phyloP scores from a whole-genome alignment of 2,329 filamentous ascomycete species.

The Aciculosporium take region DNA sequence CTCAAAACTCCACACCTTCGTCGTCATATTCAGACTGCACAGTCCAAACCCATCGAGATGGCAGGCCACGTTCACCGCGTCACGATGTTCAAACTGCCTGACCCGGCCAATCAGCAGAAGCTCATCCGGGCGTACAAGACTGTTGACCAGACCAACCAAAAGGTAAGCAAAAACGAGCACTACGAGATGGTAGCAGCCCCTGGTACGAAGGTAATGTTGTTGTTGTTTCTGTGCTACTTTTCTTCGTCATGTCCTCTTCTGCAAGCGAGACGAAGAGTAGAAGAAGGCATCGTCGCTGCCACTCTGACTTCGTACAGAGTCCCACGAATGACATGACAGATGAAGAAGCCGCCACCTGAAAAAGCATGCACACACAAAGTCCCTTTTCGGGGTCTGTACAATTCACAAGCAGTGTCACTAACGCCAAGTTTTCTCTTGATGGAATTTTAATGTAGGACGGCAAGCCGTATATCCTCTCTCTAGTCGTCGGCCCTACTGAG shows the following conservation, averaged over 20 bases:
- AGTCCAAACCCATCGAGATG: conserved; percentile 15
- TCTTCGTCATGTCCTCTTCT: background rate
- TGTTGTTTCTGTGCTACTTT: background rate
- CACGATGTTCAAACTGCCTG: conserved; percentile 40
- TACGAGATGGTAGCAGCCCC: background rate
- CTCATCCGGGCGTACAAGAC: conserved; percentile 31
- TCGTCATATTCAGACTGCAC: background rate
- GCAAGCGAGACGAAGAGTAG: background rate
- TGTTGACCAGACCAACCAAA: conserved; percentile 25
- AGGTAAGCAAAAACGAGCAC: conserved; percentile 19
- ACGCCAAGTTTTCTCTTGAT: conserved; percentile 2
- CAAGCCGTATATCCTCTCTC: conserved; percentile 52
- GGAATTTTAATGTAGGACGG: conserved; percentile 42
- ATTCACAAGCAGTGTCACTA: conserved; percentile 3
- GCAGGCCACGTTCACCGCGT: conserved; percentile 30
- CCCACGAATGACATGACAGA: background rate
- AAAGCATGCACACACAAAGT: background rate
- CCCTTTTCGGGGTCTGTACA: background rate
- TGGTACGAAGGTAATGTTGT: background rate
- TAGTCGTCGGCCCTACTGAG: conserved; percentile 37
- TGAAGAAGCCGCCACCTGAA: background rate
- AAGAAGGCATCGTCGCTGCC: background rate
- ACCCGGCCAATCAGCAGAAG: conserved; percentile 27
- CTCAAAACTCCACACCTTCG: background rate
- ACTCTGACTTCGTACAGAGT: background rate